Evolutionary conservation across 163 green algal genomes (phyloP), one percentile per base, ranked within the genome.

Genomic region (Chloromonas sp.): DNA sequence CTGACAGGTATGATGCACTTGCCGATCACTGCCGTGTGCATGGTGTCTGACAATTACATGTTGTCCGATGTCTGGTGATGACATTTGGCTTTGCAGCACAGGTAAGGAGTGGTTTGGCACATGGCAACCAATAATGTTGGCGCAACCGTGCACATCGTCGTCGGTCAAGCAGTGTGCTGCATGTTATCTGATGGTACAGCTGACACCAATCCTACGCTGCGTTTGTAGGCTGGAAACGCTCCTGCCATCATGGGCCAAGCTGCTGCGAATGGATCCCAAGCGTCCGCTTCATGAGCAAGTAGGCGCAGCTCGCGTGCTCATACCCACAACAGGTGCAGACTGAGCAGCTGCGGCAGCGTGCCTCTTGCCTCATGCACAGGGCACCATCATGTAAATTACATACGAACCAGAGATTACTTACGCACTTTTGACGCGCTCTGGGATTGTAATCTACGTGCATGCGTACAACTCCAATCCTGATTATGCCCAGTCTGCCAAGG

Each of bases 291-390:
- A 71, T 1, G 84, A 91, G 71, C 86, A 90, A 83, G 86, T 90
- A 1, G 79, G 3, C 2, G 85, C 86, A 13, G 86, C 86, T 3
- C 84, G 84, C 3, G 84, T 86, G 36, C 84, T 87, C n/a, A 86
- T 92, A 1, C 89, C 89, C 57, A 92, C 89, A 8, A 92, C 89
- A 58, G 89, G 86, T 14, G 2, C 36, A 36, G 36, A 36, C 36
- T 74, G 66, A 5, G 66, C 66, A 74, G 66, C 66, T 15, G 66
- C 66, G 66, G 66, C 5, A 11, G 66, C 5, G 66, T 74, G 5
- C 5, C 5, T 5, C 66, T 11, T 15, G 66, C 66, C 66, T 15
- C 5, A 11, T 74, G 66, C 11, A 11, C 11, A 15, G 66, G 66
- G 5, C 66, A 11, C 66, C 66, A 74, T 74, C 66, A 74, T 80